Base-by-base conservation (phyloP, 2,329 filamentous ascomycete genomes). In the Fusarium beomiforme region DNA sequence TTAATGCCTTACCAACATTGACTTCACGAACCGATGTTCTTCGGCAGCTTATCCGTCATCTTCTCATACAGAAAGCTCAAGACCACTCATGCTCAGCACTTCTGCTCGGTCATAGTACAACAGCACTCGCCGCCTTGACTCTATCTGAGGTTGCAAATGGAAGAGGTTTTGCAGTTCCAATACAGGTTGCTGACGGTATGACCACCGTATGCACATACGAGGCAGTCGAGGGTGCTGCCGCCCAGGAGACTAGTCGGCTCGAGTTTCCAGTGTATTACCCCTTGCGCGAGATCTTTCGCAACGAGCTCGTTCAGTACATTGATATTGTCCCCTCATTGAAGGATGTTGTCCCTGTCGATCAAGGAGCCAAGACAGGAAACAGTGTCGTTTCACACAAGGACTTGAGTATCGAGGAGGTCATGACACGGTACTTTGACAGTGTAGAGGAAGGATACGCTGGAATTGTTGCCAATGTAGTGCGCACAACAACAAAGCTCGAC, bases 391-490 rank as follows among this genome's bases (percentile, higher is more conserved):
- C 88, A 34, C 90, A 92, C 73, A 93, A 91, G 78, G 91, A 94
- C 71, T 87, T 93, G 47, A 97, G 94, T 47, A 98, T 99, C 75
- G 94, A 98, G 78, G 92, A 95, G 73, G 88, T 99, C 58, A 95
- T 98, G 91, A 84, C 87, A 63, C 91, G 94, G 62, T 99, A 98
- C 80, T 97, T 99, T 77, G 89, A 90, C 72, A 42, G 93, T 41
- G 80, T 97, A 19, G 95, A 97, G 78, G 89, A 90, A 71, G 92
- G 92, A 64, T 98, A 97, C 77, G 93, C 95, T 6, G 93, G 93
- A 59, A 94, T 98, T 60, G 95, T 99, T 72, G 92, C 95, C 34
- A 99, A 99, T 79, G 96, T 99, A 13, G 95, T 98, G 8, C 90
- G 94, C 69, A 99, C 95, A 36, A 91, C 93, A n/a, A 91, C 90